Percentiles rank a stretch among this genome's conserved stretches.
These are phyloP conservation scores for Mycena vitilis DNA, from an alignment of 768 basidiomycete genomes.

Conservation along the genomic window DNA sequence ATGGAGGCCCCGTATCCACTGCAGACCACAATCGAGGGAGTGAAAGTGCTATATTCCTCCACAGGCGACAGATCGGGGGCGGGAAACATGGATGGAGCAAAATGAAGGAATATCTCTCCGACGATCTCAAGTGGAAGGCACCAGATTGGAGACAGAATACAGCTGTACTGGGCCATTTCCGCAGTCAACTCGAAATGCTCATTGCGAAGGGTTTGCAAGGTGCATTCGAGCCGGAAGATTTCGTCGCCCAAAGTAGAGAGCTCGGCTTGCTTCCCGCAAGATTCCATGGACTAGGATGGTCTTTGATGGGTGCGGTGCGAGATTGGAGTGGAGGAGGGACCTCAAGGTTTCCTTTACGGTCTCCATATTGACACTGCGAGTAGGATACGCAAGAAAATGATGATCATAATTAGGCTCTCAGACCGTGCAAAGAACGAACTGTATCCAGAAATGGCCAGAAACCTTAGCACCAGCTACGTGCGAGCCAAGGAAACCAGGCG, in stretches of 20 bases:
- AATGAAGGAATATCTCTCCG: constrained; percentile 24
- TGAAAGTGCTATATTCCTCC: constrained; percentile 5
- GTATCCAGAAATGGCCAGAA: no score
- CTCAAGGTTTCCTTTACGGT: no score
- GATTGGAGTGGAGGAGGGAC: constrained; percentile 8
- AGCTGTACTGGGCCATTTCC: not conserved
- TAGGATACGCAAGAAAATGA: no score
- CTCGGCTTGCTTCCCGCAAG: not conserved
- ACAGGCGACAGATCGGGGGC: not conserved
- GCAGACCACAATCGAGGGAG: constrained; percentile 17
- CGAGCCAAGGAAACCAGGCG: no score
- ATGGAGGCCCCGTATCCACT: not conserved
- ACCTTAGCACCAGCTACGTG: no score
- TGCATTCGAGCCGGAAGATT: constrained; percentile 4
- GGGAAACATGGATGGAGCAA: constrained; percentile 3
- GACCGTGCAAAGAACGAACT: no score
- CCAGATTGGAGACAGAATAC: constrained; percentile 12
- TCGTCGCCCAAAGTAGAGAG: not conserved
- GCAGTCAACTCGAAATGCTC: not conserved
- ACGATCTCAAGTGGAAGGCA: constrained; percentile 17
- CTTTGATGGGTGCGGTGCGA: not conserved
- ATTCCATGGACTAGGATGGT: not conserved
- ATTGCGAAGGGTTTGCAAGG: not conserved
- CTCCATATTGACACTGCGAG: no score
- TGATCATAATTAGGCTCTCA: no score